Evolutionary conservation across 164 flowering plant species (phyloP).

Genomic region (Tetracentron sinense): DNA sequence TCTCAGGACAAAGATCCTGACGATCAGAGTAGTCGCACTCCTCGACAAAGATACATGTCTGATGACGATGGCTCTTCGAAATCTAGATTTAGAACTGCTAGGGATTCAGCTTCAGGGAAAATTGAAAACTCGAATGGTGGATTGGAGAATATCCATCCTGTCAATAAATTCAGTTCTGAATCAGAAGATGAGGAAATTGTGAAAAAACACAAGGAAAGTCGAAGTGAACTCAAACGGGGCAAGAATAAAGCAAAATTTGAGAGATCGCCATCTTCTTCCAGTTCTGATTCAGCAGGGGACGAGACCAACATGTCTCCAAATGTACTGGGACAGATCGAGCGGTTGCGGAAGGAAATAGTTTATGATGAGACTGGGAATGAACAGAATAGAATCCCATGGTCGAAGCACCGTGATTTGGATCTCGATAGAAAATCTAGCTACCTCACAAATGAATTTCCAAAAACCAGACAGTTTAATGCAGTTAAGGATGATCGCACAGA

Average conservation of each 20-base stretch:
- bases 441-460: neutral
- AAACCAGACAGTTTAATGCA: neutral
- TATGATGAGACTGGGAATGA: constrained; percentile 19
- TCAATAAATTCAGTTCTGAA: no score
- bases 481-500: no score
- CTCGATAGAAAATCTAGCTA: neutral
- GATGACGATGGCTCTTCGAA: no score
- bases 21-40: constrained; percentile 23
- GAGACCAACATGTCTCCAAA: constrained; percentile 7
- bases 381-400: neutral
- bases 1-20: constrained; percentile 32
- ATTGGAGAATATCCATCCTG: no score
- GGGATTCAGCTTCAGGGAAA: no score
- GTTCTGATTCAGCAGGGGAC: constrained; percentile 27
- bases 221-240: neutral
- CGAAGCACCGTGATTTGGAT: no score
- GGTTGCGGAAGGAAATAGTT: constrained; percentile 18
- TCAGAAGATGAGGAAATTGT: no score
- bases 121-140: no score
- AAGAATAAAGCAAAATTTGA: constrained; percentile 10
- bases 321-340: constrained; percentile 8
- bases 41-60: neutral
- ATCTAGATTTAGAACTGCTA: no score
- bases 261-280: constrained; percentile 21
- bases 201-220: no score